Evolutionary conservation across 2,329 filamentous ascomycete genomes (phyloP).

Genomic region (Fusarium praegraminearum): DNA sequence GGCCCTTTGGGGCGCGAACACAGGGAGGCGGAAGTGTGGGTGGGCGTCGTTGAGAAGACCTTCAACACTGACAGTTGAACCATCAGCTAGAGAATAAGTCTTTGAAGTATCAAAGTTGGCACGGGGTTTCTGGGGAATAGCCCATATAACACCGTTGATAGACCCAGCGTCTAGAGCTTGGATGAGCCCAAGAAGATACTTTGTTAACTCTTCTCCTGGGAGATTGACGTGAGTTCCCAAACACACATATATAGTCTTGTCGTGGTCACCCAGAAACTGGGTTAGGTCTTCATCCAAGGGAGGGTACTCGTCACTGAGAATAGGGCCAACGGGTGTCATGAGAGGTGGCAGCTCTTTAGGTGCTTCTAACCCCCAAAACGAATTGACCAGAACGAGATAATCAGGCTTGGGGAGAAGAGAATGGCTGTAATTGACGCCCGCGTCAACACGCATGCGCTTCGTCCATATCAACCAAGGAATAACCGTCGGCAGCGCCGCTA

Average conservation of each 20-base stretch:
- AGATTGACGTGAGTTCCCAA: constrained; percentile 58
- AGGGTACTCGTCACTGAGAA: constrained; percentile 53
- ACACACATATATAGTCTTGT: constrained; percentile 55
- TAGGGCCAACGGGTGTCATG: constrained; percentile 55
- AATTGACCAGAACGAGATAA: constrained; percentile 58
- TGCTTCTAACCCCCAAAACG: constrained; percentile 58
- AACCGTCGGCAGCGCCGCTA: constrained; percentile 49
- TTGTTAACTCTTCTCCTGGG: constrained; percentile 45
- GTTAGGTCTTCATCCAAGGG: constrained; percentile 45
- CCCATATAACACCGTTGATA: constrained; percentile 58
- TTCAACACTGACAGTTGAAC: constrained; percentile 9
- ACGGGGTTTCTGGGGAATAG: constrained; percentile 45
- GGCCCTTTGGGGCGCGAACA: constrained; percentile 57
- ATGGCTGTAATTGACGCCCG: constrained; percentile 51
- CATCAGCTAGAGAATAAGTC: constrained; percentile 26
- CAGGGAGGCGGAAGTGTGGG: constrained; percentile 48
- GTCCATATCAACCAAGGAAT: constrained; percentile 50
- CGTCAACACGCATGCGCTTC: constrained; percentile 50
- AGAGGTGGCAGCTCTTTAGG: constrained; percentile 58
- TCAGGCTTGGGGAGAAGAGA: constrained; percentile 53
- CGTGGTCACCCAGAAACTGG: constrained; percentile 51
- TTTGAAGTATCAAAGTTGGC: constrained; percentile 40
- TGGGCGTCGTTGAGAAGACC: constrained; percentile 49
- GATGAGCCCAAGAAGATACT: constrained; percentile 51
- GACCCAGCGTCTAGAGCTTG: constrained; percentile 42